phyloP scores from a whole-genome alignment of 345 rosid genomes.

The Brassica incana region DNA sequence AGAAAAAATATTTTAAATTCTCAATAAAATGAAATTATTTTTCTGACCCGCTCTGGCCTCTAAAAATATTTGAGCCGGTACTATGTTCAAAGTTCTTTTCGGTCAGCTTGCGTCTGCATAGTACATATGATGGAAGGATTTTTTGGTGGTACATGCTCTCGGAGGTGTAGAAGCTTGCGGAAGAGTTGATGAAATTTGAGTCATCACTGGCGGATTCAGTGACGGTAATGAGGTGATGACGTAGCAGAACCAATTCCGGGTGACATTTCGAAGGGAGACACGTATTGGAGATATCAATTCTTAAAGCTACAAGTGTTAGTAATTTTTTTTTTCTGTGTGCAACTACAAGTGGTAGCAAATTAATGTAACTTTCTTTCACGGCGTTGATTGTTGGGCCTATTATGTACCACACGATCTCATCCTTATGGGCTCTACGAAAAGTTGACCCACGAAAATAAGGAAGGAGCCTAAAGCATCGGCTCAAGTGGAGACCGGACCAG shows the following conservation, averaged over 20 bases:
- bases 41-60: too few species aligned
- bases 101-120: not conserved
- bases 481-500: not conserved
- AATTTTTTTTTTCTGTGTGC: too few species aligned
- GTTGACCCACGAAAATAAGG: not conserved
- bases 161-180: not conserved
- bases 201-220: not conserved
- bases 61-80: not conserved
- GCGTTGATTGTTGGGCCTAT: not conserved
- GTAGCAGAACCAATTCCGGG: not conserved
- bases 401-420: not conserved
- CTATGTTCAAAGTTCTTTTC: too few species aligned
- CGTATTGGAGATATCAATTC: too few species aligned
- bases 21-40: too few species aligned
- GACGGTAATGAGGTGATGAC: not conserved
- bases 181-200: not conserved
- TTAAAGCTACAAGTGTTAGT: too few species aligned
- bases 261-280: not conserved
- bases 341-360: not conserved
- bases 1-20: too few species aligned
- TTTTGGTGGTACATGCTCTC: not conserved
- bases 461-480: not conserved
- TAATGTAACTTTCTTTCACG: not conserved
- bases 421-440: not conserved
- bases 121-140: not conserved